Conservation (phyloP, 495 filamentous ascomycete genomes). For the Lophium mytilinum region DNA sequence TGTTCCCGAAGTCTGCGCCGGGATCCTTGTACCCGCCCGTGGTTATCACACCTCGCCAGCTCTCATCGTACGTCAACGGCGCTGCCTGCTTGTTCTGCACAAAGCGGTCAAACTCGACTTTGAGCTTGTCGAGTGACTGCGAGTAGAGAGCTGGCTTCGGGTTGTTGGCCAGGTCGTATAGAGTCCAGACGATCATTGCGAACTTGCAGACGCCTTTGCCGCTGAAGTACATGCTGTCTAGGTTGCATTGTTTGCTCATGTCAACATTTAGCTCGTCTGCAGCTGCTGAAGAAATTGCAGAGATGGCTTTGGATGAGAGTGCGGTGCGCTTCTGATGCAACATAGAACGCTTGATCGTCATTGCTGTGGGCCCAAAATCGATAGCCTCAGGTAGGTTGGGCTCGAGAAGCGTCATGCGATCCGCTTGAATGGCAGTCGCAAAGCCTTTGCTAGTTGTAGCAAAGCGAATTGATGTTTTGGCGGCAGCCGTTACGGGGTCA, state of each 20-base stretch:
- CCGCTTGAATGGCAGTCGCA: constrained; percentile 62
- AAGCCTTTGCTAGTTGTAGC: constrained; percentile 83
- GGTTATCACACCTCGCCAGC: constrained; percentile 86
- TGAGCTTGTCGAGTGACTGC: constrained; percentile 55
- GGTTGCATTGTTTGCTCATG: constrained; percentile 57
- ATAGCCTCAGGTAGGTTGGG: constrained; percentile 58
- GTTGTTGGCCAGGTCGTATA: constrained; percentile 58
- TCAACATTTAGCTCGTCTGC: constrained; percentile 60
- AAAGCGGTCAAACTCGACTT: constrained; percentile 64
- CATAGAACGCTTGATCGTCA: constrained; percentile 23
- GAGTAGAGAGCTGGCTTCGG: constrained; percentile 42
- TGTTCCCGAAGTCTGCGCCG: constrained; percentile 41
- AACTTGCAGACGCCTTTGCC: constrained; percentile 90
- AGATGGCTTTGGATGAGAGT: constrained; percentile 33
- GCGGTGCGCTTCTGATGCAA: constrained; percentile 22
- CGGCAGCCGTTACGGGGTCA: constrained; percentile 45
- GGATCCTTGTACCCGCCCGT: constrained; percentile 67
- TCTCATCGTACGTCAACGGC: constrained; percentile 55
- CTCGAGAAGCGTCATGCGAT: constrained; percentile 75
- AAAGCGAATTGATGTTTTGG: constrained; percentile 51
- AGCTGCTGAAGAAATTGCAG: constrained; percentile 50
- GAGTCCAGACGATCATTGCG: constrained; percentile 59
- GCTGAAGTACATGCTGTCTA: constrained; percentile 88
- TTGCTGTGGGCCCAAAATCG: constrained; percentile 65
- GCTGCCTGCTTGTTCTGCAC: constrained; percentile 64